These are phyloP conservation scores for Xylaria palmicola DNA, from an alignment of 495 filamentous ascomycete species.

Conservation along the genomic window DNA sequence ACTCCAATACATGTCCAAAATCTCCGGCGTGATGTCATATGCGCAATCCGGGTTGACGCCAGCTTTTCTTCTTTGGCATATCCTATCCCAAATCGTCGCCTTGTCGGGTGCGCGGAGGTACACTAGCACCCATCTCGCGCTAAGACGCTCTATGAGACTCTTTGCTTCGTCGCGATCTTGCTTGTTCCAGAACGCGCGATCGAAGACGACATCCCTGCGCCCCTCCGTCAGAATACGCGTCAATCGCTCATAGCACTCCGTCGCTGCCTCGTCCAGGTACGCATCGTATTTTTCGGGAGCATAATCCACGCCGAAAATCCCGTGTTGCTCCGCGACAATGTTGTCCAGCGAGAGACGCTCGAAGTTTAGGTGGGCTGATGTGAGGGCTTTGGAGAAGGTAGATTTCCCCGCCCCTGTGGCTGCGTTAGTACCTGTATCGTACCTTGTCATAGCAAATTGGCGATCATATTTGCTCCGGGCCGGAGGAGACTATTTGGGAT, in stretches of 20 bases:
- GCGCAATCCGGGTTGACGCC: slow-evolving; percentile 40
- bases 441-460: neutral
- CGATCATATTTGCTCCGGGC: too few species aligned
- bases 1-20: slow-evolving; percentile 36
- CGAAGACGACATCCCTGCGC: slow-evolving; percentile 28
- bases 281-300: slow-evolving; percentile 29
- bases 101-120: slow-evolving; percentile 31
- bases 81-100: slow-evolving; percentile 33
- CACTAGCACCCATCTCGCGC: slow-evolving; percentile 36
- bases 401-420: slow-evolving; percentile 19
- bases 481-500: neutral
- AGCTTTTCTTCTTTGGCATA: slow-evolving; percentile 28
- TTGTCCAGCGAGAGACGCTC: slow-evolving; percentile 32
- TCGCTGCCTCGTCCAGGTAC: slow-evolving; percentile 34
- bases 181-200: slow-evolving; percentile 37
- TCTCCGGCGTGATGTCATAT: slow-evolving; percentile 33
- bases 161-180: slow-evolving; percentile 36
- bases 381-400: slow-evolving; percentile 18
- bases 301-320: slow-evolving; percentile 37
- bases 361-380: slow-evolving; percentile 19
- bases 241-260: slow-evolving; percentile 20
- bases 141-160: slow-evolving; percentile 26
- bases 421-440: neutral
- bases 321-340: slow-evolving; percentile 33
- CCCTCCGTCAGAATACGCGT: slow-evolving; percentile 24